A percentile compares a stretch with the other conserved stretches of the same genome.
phyloP scores from a whole-genome alignment of 768 basidiomycete genomes.

The Leccinum boreale region DNA sequence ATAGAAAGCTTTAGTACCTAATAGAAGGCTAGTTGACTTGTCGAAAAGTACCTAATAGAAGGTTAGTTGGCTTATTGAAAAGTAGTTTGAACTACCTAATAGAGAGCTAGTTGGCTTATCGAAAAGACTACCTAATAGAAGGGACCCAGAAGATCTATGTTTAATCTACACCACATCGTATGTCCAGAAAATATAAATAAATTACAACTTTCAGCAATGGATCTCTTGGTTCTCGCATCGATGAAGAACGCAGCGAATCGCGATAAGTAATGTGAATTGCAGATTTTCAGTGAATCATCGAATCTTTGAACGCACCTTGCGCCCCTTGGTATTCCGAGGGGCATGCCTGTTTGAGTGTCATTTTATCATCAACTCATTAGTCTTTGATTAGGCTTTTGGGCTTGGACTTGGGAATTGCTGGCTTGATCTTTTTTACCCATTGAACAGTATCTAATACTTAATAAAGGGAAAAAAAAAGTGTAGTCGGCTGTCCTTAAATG shows the following conservation, averaged over 20 bases:
- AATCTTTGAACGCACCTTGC: constrained; percentile 83
- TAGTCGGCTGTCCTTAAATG: constrained; percentile 12
- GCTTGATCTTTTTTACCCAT: neutral
- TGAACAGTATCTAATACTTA: too few species aligned
- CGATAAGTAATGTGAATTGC: constrained; percentile 81
- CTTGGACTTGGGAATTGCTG: constrained; percentile 16
- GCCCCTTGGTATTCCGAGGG: constrained; percentile 70
- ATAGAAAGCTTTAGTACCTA: too few species aligned
- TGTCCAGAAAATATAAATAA: too few species aligned
- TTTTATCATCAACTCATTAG: constrained; percentile 43
- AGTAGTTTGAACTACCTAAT: too few species aligned
- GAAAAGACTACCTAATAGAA: too few species aligned
- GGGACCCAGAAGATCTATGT: too few species aligned
- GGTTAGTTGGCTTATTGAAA: too few species aligned
- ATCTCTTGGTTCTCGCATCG: constrained; percentile 78
- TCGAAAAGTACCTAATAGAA: too few species aligned
- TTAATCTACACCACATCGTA: too few species aligned
- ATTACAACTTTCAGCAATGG: constrained; percentile 53
- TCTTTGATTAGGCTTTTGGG: constrained; percentile 16
- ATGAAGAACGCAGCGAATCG: constrained; percentile 81
- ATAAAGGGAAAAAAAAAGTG: neutral
- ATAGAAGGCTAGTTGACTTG: too few species aligned
- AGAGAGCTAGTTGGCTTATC: too few species aligned
- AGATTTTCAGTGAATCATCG: constrained; percentile 58
- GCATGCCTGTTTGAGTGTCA: constrained; percentile 79